phyloP scores from a whole-genome alignment of 768 basidiomycete species.

The Suillus subaureus region DNA sequence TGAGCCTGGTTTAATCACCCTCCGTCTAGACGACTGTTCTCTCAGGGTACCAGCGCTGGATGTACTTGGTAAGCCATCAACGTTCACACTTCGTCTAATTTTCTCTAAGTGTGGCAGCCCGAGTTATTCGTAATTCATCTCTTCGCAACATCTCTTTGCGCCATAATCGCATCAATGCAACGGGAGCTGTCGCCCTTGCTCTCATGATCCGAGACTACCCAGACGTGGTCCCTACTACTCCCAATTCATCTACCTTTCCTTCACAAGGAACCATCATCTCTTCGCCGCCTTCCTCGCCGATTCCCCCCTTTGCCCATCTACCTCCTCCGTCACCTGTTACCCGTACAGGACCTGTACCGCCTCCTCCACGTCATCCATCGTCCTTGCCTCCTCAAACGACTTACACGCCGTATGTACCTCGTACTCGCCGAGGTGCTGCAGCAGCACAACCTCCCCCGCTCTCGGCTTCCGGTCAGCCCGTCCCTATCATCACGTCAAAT shows the following conservation, averaged over 20 bases:
- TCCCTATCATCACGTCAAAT: slow-evolving; percentile 73
- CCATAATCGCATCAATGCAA: slow-evolving; percentile 81
- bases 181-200: slow-evolving; percentile 89
- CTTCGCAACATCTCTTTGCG: slow-evolving; percentile 89
- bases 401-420: slow-evolving; percentile 83
- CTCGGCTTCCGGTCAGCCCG: slow-evolving; percentile 45
- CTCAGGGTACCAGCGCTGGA: slow-evolving; percentile 78
- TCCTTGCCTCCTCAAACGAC: slow-evolving; percentile 61
- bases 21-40: slow-evolving; percentile 88
- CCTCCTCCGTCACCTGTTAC: slow-evolving; percentile 26
- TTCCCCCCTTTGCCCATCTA: slow-evolving; percentile 28
- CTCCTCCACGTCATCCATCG: slow-evolving; percentile 54
- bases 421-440: slow-evolving; percentile 50
- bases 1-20: slow-evolving; percentile 59
- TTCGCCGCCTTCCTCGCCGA: slow-evolving; percentile 36
- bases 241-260: slow-evolving; percentile 13
- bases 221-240: slow-evolving; percentile 53
- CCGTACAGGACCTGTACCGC: slow-evolving; percentile 44
- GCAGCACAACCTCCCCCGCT: slow-evolving; percentile 34
- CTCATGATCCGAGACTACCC: slow-evolving; percentile 98
- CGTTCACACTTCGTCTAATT: not conserved
- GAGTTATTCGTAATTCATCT: slow-evolving; percentile 80
- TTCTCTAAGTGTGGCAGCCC: slow-evolving; percentile 47
- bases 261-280: slow-evolving; percentile 22
- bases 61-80: slow-evolving; percentile 62